Evolutionary conservation across 345 rosid species (phyloP).

Genomic region (Eucalyptus polybractea): DNA sequence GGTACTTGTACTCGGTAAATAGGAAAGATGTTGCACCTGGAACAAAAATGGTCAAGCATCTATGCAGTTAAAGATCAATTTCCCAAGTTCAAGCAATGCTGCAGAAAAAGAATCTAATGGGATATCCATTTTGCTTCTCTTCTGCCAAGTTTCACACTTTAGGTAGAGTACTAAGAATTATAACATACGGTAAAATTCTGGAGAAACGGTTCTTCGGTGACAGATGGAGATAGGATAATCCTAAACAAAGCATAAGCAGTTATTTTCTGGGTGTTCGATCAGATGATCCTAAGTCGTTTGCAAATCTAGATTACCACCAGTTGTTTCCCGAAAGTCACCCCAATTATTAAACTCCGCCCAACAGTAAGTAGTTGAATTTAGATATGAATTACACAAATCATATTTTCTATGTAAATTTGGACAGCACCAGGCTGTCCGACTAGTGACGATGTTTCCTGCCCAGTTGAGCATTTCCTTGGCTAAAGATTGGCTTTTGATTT

Average conservation of each 20-base stretch:
- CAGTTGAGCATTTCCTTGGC: neutral
- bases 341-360: neutral
- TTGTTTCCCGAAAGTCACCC: neutral
- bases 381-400: neutral
- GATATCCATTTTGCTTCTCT: neutral
- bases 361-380: neutral
- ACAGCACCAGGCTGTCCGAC: neutral
- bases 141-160: neutral
- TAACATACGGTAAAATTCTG: neutral
- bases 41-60: neutral
- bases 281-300: neutral
- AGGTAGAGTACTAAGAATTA: neutral
- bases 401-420: neutral
- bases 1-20: constrained; percentile 47
- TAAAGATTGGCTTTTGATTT: neutral
- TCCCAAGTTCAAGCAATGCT: neutral
- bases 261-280: neutral
- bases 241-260: neutral
- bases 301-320: neutral
- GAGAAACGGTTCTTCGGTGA: neutral
- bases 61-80: neutral
- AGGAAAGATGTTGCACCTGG: constrained; percentile 57
- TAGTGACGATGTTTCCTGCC: neutral
- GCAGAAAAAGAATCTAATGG: neutral
- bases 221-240: neutral